phyloP scores from a whole-genome alignment of 2,329 filamentous ascomycete species.

The Alternaria burnsii region DNA sequence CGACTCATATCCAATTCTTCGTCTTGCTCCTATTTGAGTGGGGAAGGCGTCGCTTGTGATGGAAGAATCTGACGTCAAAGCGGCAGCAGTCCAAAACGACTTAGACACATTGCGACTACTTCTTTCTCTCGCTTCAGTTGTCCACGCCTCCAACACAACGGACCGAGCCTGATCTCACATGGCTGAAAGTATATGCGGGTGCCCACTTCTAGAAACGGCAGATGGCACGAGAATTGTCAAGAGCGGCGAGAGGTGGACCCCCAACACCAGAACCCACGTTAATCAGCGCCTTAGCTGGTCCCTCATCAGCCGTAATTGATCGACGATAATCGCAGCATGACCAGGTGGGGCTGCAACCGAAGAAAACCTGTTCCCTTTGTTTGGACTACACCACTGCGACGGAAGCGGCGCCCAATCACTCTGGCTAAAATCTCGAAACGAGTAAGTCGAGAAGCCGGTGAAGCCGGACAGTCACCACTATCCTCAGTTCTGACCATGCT shows the following conservation, averaged over 20 bases:
- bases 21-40: background rate
- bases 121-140: background rate
- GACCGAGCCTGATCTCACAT: constrained; percentile 1
- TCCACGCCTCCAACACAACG: constrained; percentile 2
- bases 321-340: constrained; percentile 2
- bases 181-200: constrained; percentile 4
- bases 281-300: constrained; percentile 9
- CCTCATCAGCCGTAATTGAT: constrained; percentile 9
- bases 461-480: background rate
- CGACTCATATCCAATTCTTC: background rate
- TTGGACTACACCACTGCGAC: background rate
- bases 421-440: background rate
- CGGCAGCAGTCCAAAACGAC: background rate
- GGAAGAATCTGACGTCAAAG: background rate
- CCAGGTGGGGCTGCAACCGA: constrained; percentile 1
- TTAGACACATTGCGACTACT: background rate
- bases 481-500: background rate
- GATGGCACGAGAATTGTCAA: constrained; percentile 2
- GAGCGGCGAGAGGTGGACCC: constrained; percentile 2
- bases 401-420: background rate
- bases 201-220: background rate
- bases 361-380: background rate
- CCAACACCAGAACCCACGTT: constrained; percentile 10
- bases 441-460: background rate
- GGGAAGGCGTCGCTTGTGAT: background rate